A percentile compares a stretch with the other conserved stretches of the same genome.
Evolutionary conservation across 371 early-diverging fungal species (phyloP).

Genomic region (Mucor racemosus): DNA sequence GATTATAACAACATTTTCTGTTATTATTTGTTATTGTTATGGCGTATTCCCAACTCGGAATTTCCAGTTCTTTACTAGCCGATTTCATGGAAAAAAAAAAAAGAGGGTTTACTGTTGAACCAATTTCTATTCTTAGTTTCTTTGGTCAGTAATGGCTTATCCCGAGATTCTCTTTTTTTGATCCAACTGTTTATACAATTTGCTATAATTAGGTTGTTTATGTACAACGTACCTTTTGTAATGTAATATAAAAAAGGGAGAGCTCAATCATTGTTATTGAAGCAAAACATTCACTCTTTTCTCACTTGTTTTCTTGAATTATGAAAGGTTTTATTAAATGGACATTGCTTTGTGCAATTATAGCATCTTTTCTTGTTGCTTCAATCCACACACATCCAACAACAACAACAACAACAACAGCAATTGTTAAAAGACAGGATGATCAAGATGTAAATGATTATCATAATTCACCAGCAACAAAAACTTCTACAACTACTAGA

Average conservation of each 20-base stretch:
- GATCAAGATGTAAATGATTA: background rate
- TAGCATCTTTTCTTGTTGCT: background rate
- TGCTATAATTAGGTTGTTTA: constrained; percentile 19
- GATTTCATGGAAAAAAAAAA: constrained; percentile 2
- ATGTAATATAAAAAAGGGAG: background rate
- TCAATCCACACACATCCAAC: constrained; percentile 11
- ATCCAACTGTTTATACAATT: background rate
- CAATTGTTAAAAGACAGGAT: background rate
- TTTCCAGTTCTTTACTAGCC: constrained; percentile 13
- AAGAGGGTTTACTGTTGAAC: too few species aligned
- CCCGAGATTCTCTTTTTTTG: constrained; percentile 6
- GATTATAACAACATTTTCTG: background rate
- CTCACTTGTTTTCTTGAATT: background rate
- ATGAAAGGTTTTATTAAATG: constrained; percentile 6
- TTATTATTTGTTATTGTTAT: constrained; percentile 16
- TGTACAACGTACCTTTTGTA: constrained; percentile 13
- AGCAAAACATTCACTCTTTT: background rate
- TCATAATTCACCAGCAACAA: constrained; percentile 4
- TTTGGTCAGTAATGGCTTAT: background rate
- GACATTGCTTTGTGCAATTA: background rate
- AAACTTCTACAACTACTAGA: background rate
- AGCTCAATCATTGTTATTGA: background rate
- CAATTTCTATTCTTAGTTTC: background rate
- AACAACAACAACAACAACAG: constrained; percentile 8
- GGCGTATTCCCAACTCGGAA: constrained; percentile 19